Conservation (phyloP, 106 monocot species). For the Apostasia shenzhenica region DNA sequence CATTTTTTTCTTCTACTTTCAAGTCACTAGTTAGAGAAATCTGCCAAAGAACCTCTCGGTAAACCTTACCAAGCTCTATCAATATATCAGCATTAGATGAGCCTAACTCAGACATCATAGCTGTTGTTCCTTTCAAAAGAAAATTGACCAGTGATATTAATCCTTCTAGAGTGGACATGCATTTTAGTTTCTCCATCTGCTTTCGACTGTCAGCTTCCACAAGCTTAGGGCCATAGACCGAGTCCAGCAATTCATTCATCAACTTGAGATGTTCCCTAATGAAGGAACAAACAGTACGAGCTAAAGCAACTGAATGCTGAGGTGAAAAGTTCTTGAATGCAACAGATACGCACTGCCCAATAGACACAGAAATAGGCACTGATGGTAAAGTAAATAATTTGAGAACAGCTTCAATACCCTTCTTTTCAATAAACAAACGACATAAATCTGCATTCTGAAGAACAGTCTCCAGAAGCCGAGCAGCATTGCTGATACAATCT, state of each 20-base stretch:
- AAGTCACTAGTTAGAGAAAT: slow-evolving; percentile 50
- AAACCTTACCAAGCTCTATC: slow-evolving; percentile 51
- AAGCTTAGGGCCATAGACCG: slow-evolving; percentile 35
- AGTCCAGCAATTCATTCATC: slow-evolving; percentile 38
- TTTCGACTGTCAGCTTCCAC: slow-evolving; percentile 27
- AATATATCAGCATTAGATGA: slow-evolving; percentile 59
- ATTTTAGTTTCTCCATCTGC: slow-evolving; percentile 32
- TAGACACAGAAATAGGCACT: slow-evolving; percentile 41
- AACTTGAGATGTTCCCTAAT: slow-evolving; percentile 48
- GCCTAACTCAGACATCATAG: slow-evolving; percentile 59
- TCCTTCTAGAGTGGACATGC: slow-evolving; percentile 47
- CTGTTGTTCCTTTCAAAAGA: slow-evolving; percentile 57
- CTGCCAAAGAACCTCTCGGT: slow-evolving; percentile 66
- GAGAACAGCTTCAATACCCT: slow-evolving; percentile 60
- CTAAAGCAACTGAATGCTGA: slow-evolving; percentile 44
- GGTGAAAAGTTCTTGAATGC: slow-evolving; percentile 69
- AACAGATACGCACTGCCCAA: slow-evolving; percentile 48
- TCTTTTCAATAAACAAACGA: slow-evolving; percentile 59
- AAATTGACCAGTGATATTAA: slow-evolving; percentile 47
- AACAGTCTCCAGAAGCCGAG: slow-evolving; percentile 61
- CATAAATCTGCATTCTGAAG: slow-evolving; percentile 76
- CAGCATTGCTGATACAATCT: slow-evolving; percentile 46
- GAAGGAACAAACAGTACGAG: slow-evolving; percentile 42
- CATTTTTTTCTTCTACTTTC: slow-evolving; percentile 28
- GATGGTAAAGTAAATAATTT: slow-evolving; percentile 35